Conservation (phyloP, 108 stramenopile species). For the Craspedostauros australis region DNA sequence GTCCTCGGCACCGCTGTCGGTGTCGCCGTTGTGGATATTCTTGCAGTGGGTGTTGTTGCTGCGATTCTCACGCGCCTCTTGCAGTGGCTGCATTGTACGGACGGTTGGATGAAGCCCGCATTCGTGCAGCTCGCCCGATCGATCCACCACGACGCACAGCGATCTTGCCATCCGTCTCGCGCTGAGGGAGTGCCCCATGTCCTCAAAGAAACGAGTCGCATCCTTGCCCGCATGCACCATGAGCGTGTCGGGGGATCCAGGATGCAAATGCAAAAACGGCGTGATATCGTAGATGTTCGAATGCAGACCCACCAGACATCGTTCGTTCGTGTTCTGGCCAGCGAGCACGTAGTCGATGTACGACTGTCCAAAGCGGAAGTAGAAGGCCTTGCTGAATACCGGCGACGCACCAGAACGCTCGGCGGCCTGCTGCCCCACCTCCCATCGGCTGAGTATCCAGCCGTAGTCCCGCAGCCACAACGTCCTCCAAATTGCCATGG, state of each 20-base stretch:
- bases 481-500: conserved; percentile 48
- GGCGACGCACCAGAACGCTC: conserved; percentile 33
- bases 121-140: conserved; percentile 17
- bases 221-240: conserved; percentile 86
- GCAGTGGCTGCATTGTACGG: conserved; percentile 1
- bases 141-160: conserved; percentile 57
- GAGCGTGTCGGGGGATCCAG: conserved; percentile 88
- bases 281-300: conserved; percentile 88
- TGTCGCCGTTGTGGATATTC: background rate
- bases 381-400: conserved; percentile 52
- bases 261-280: conserved; percentile 82
- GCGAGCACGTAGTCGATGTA: conserved; percentile 72
- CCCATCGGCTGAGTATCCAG: conserved; percentile 60
- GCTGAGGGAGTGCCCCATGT: conserved; percentile 72
- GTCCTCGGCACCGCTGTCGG: no score
- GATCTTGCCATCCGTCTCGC: conserved; percentile 53
- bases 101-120: conserved; percentile 26
- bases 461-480: conserved; percentile 71
- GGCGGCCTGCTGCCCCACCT: conserved; percentile 51
- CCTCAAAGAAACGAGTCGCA: conserved; percentile 86
- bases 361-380: conserved; percentile 62
- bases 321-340: conserved; percentile 47
- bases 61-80: background rate
- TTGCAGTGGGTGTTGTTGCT: background rate
- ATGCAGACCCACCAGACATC: conserved; percentile 84